phyloP scores from a whole-genome alignment of 768 basidiomycete species.

The Collybia sp. region DNA sequence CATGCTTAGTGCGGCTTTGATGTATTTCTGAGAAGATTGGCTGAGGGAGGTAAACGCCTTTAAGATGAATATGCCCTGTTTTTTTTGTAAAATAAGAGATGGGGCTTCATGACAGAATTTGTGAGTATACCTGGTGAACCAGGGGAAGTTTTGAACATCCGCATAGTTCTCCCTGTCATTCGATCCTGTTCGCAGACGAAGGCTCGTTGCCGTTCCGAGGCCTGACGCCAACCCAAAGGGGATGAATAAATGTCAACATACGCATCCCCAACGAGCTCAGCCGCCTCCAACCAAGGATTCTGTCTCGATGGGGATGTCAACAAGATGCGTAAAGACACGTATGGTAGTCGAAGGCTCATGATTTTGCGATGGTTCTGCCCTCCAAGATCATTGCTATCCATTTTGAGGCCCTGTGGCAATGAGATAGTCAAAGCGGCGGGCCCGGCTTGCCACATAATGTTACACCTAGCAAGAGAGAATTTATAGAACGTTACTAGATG shows the following conservation, averaged over 20 bases:
- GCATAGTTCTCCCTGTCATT: constrained; percentile 56
- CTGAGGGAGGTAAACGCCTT: constrained; percentile 45
- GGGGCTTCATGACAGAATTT: constrained; percentile 1
- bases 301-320: constrained; percentile 31
- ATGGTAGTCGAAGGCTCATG: constrained; percentile 54
- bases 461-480: constrained; percentile 47
- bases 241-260: constrained; percentile 68
- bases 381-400: constrained; percentile 75
- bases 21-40: constrained; percentile 16
- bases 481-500: constrained; percentile 80
- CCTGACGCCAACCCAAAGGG: constrained; percentile 48
- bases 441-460: constrained; percentile 51
- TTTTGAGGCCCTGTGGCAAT: constrained; percentile 52
- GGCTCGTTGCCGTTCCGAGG: constrained; percentile 48
- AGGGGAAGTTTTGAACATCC: constrained; percentile 35
- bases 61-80: constrained; percentile 31
- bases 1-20: too few relatives aligned
- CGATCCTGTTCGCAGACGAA: constrained; percentile 73
- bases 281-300: constrained; percentile 66
- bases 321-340: constrained; percentile 45
- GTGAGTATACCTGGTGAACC: constrained; percentile 7
- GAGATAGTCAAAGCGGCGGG: constrained; percentile 49
- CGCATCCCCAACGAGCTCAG: constrained; percentile 44
- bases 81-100: background rate
- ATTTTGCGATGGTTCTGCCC: constrained; percentile 63